Evolutionary conservation across 108 stramenopile genomes (phyloP).

Genomic region (Skeletonema grethae): DNA sequence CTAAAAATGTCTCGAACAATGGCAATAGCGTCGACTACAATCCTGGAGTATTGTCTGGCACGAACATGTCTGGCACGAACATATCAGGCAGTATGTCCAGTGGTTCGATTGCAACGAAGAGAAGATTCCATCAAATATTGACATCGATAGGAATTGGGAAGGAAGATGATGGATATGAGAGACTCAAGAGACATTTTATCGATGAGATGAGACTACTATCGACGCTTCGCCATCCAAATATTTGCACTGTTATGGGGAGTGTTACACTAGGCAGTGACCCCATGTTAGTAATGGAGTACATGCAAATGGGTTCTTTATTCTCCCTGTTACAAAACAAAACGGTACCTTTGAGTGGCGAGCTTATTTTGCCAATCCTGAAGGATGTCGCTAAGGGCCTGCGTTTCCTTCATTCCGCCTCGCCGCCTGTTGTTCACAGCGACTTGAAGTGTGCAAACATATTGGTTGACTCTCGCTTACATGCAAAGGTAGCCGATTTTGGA

Average conservation of each 20-base stretch:
- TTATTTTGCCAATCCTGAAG: conserved; percentile 55
- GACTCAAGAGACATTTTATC: conserved; percentile 53
- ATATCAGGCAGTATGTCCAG: background rate
- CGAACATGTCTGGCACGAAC: background rate
- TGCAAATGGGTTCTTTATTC: conserved; percentile 62
- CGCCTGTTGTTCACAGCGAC: conserved; percentile 68
- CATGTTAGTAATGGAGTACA: conserved; percentile 76
- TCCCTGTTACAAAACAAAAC: conserved; percentile 66
- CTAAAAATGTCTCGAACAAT: background rate
- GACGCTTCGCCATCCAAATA: conserved; percentile 68
- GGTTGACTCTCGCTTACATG: conserved; percentile 58
- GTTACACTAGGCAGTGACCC: conserved; percentile 37
- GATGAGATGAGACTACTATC: conserved; percentile 65
- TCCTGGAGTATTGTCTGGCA: conserved; percentile 2
- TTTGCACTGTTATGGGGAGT: conserved; percentile 63
- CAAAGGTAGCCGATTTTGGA: conserved; percentile 74
- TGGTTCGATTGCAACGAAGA: background rate
- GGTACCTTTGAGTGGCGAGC: conserved; percentile 50
- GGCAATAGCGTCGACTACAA: background rate
- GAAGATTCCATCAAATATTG: background rate
- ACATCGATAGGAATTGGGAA: background rate
- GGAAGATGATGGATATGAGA: conserved; percentile 17
- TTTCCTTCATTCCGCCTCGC: conserved; percentile 65
- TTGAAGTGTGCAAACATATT: conserved; percentile 61
- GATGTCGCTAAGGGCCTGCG: conserved; percentile 66